Percentiles rank a stretch among this genome's conserved stretches.
Conservation (phyloP, 148 eudicot species). For the Spergularia marina region DNA sequence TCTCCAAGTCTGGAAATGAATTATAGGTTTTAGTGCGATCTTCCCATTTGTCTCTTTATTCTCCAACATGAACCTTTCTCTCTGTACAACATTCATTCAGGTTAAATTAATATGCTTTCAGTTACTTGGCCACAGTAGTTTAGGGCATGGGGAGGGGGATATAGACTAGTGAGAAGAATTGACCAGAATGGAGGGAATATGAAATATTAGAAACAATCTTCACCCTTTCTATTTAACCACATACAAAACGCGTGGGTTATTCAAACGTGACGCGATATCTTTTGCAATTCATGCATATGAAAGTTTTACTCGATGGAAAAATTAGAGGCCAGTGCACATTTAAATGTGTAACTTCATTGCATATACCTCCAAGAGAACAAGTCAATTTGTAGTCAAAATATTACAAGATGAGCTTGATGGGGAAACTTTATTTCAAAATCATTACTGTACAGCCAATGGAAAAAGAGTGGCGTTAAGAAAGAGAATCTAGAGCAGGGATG, state of each 20-base stretch:
- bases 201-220: neutral
- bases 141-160: neutral
- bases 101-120: neutral
- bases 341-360: neutral
- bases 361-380: neutral
- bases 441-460: neutral
- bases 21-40: constrained; percentile 63
- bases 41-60: constrained; percentile 62
- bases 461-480: neutral
- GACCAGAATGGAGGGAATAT: neutral
- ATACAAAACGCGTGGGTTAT: neutral
- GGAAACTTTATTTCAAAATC: neutral
- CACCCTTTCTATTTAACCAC: neutral
- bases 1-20: constrained; percentile 94
- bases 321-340: neutral
- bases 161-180: too few relatives aligned
- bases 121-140: neutral
- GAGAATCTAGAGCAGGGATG: neutral
- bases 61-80: constrained; percentile 62
- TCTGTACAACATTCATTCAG: constrained; percentile 44
- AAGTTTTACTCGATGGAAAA: neutral
- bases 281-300: neutral
- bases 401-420: neutral
- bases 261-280: neutral
- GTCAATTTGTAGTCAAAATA: neutral